Evolutionary conservation across 768 basidiomycete species (phyloP).

Genomic region (Hericium rajendrae): DNA sequence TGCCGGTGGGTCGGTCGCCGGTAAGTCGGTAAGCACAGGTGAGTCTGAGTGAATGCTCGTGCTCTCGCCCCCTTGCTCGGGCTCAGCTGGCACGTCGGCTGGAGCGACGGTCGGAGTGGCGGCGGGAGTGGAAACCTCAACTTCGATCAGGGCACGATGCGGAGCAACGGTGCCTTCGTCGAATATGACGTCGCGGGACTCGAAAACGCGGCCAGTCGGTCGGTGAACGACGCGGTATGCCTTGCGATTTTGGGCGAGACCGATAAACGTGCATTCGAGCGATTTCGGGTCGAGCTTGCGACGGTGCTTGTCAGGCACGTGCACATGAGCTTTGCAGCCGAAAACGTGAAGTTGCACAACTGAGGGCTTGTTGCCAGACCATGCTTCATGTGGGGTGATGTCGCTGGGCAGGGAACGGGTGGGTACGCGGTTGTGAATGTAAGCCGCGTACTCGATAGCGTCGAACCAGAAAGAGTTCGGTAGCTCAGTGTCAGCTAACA

Average conservation of each 20-base stretch:
- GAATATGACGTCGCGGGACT: slow-evolving; percentile 9
- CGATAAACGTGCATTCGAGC: slow-evolving; percentile 9
- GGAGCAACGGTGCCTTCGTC: slow-evolving; percentile 2
- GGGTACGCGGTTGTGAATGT: background rate
- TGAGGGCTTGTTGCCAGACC: slow-evolving; percentile 7
- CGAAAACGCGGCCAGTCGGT: background rate
- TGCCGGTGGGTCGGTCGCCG: background rate
- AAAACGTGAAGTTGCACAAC: slow-evolving; percentile 5
- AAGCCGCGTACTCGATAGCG: slow-evolving; percentile 14
- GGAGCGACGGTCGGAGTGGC: background rate
- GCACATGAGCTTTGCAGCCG: slow-evolving; percentile 4
- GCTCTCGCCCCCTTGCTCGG: no score
- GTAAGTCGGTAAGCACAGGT: background rate
- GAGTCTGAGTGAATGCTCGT: no score
- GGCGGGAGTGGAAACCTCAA: background rate
- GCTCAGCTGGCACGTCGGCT: no score
- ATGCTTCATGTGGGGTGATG: slow-evolving; percentile 4
- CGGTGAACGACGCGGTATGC: slow-evolving; percentile 9
- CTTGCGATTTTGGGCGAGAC: slow-evolving; percentile 3
- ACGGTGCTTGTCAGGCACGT: background rate
- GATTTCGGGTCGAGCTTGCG: slow-evolving; percentile 8
- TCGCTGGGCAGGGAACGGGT: background rate
- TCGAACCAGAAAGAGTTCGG: slow-evolving; percentile 22
- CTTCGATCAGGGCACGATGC: background rate
- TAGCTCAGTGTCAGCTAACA: slow-evolving; percentile 15